Percentiles rank a stretch among this genome's conserved stretches.
These are phyloP conservation scores for Tetrahymena elliotti DNA, from an alignment of 73 alveolate species.

Conservation along the genomic window DNA sequence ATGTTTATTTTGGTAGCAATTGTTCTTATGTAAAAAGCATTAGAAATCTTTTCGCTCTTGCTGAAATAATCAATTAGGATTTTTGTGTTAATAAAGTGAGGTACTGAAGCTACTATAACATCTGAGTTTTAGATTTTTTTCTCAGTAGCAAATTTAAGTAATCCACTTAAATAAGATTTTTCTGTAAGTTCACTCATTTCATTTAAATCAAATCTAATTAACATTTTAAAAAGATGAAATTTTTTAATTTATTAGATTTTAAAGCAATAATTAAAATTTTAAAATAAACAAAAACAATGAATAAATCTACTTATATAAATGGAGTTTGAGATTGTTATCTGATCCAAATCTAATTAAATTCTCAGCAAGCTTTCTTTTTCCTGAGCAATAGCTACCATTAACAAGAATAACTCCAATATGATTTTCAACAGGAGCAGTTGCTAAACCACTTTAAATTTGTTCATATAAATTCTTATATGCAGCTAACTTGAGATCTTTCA, in stretches of 20 bases:
- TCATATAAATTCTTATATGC: background rate
- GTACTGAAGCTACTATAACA: background rate
- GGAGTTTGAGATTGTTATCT: conserved; percentile 16
- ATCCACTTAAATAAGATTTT: background rate
- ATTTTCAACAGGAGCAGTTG: background rate
- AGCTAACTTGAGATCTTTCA: background rate
- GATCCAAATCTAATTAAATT: conserved; percentile 6
- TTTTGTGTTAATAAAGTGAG: background rate
- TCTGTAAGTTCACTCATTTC: background rate
- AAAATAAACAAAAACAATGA: background rate
- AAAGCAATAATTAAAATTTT: background rate
- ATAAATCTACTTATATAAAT: background rate
- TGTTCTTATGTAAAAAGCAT: background rate
- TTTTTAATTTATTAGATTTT: too few species aligned
- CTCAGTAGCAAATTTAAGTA: background rate
- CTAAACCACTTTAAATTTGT: background rate
- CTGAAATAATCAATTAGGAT: background rate
- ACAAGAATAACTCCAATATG: conserved; percentile 12
- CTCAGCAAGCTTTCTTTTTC: conserved; percentile 35
- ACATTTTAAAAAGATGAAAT: background rate
- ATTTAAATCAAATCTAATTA: background rate
- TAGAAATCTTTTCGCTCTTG: background rate
- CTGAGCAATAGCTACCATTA: conserved; percentile 20
- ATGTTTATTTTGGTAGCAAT: background rate
- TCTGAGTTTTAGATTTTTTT: background rate